Conservation (phyloP, 2,329 filamentous ascomycete species). For the Graphilbum sp. region DNA sequence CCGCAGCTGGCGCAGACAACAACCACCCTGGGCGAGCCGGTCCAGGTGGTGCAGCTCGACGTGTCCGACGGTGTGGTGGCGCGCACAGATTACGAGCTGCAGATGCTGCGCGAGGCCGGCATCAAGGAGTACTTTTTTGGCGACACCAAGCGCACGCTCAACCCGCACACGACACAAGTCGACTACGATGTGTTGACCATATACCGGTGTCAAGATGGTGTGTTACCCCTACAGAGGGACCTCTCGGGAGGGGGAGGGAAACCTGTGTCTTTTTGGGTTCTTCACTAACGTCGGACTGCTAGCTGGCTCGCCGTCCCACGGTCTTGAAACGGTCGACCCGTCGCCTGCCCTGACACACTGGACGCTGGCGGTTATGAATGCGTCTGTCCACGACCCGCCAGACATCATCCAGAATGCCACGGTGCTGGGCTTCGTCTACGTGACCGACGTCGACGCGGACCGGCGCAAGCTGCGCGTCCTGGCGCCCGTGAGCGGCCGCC, state of each 20-base stretch:
- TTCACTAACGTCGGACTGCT: too few relatives aligned
- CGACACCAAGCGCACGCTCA: conserved; percentile 56
- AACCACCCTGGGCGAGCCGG: conserved; percentile 45
- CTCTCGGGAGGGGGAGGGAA: neutral
- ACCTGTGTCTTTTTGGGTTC: neutral
- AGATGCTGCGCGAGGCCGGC: conserved; percentile 53
- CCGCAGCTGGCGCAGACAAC: conserved; percentile 45
- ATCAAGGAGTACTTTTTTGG: conserved; percentile 95
- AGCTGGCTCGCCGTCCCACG: conserved; percentile 5
- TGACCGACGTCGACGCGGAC: conserved; percentile 78
- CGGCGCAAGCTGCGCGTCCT: conserved; percentile 67
- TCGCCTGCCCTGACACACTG: conserved; percentile 59
- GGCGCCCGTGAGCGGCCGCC: conserved; percentile 64
- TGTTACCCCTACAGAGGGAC: conserved; percentile 13
- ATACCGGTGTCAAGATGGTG: conserved; percentile 51
- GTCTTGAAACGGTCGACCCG: conserved; percentile 47
- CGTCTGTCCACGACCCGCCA: conserved; percentile 48
- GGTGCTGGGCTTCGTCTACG: conserved; percentile 85
- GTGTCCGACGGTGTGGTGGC: conserved; percentile 76
- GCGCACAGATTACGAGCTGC: conserved; percentile 58
- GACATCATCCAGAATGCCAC: conserved; percentile 63
- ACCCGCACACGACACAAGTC: conserved; percentile 73
- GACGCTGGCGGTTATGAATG: conserved; percentile 72
- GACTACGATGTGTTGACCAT: conserved; percentile 60
- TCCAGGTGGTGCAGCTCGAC: conserved; percentile 62